Base-by-base conservation (phyloP, 1,284 basidiomycete genomes). In the Microbotryum saponariae region DNA sequence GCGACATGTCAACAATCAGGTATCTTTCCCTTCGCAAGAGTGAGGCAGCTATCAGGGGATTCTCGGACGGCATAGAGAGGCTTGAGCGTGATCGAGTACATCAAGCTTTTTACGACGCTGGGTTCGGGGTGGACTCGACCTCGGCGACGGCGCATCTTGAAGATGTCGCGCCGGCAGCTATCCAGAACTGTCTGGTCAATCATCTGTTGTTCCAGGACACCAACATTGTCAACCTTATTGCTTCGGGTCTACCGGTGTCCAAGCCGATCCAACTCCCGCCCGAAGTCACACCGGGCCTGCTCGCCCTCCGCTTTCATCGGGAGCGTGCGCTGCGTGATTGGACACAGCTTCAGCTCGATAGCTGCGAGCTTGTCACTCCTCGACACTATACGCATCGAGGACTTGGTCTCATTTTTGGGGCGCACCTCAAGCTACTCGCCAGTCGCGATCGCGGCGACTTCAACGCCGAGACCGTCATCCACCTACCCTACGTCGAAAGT, bases 221-320 rank as follows among this genome's bases (percentile, higher is more conserved):
- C 16, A 45, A 60, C 48, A 46, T 69, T 29, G 54, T 65, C 61
- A 42, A 51, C 21, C 58, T 62, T 21, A 23, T 69, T 63, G 9
- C 50, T 16, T 56, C 56, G 0, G 65, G 55, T 6, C 56, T 64
- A 0, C 60, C 54, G 21, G 27, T 62, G 6, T 20, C 60, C 20
- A 14, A 31, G n/a, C 53, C 64, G 1, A n/a, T 66, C 1, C 44
- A 49, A 23, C 47, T 64, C 18, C 59, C 65, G 21, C 42, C 29
- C 20, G n/a, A 20, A 3, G 54, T 60, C 27, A 47, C 84, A 23
- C 78, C 83, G 2, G 84, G 83, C 2, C 64, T 88, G 20, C 77
- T 88, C 57, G 73, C 84, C 14, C 78, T 89, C 23, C 74, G 84
- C 27, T 76, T 86, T 55, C 79, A 83, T 63, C 75, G 80, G 51